These are phyloP conservation scores for Myriosclerotinia duriaeana DNA, from an alignment of 2,329 filamentous ascomycete genomes.

Conservation along the genomic window DNA sequence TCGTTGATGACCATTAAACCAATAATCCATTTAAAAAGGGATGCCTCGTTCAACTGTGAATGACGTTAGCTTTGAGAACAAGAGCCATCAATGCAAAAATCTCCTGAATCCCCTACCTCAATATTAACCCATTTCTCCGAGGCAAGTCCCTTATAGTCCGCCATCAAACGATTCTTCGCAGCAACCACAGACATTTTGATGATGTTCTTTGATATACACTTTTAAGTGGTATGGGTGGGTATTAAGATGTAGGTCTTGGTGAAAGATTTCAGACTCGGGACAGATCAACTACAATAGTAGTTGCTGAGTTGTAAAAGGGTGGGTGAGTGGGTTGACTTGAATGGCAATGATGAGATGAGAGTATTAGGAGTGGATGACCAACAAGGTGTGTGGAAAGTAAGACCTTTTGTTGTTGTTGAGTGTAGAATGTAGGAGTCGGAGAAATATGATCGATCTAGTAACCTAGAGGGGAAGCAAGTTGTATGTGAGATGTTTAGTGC, in stretches of 20 bases:
- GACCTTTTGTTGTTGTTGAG: neutral
- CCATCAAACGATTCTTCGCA: conserved; percentile 82
- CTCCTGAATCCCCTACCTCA: conserved; percentile 59
- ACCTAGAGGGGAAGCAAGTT: neutral
- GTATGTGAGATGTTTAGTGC: neutral
- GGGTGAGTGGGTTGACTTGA: neutral
- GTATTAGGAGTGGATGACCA: conserved; percentile 10
- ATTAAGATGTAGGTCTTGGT: neutral
- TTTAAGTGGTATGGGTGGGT: neutral
- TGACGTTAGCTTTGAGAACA: conserved; percentile 24
- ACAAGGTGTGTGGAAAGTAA: conserved; percentile 12
- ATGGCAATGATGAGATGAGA: neutral
- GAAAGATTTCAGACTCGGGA: neutral
- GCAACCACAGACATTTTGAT: conserved; percentile 40
- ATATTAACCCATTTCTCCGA: conserved; percentile 95
- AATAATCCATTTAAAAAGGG: conserved; percentile 83
- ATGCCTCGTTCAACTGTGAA: conserved; percentile 62
- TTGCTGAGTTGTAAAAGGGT: neutral
- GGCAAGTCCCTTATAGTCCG: conserved; percentile 75
- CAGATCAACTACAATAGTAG: neutral
- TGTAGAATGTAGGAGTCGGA: neutral
- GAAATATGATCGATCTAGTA: neutral
- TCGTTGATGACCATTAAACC: conserved; percentile 91
- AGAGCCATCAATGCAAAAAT: neutral
- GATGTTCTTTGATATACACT: neutral